Base-by-base conservation (phyloP, 2,329 filamentous ascomycete genomes). In the Colletotrichum sp. region DNA sequence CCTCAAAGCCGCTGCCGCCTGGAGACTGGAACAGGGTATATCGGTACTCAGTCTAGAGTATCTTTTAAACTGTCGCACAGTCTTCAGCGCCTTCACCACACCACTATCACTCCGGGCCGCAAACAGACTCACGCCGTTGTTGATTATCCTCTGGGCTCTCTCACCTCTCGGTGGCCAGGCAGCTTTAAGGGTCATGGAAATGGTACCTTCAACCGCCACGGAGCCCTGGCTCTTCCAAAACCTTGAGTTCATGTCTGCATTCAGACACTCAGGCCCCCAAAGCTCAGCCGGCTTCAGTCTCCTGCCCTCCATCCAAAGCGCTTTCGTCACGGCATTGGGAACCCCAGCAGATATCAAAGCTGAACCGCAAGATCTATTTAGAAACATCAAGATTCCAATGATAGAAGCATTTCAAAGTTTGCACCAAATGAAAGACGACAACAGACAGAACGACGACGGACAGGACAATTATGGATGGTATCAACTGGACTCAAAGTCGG, bases 101-200 rank as follows among this genome's bases (percentile, higher is more conserved):
- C 71, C 71, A 2, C 15, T 68, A 1, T 62, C 57, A 8, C 64
- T 73, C 3, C 64, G 71, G 4, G 26, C 36, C 7, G 16, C 16
- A 1, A 73, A 63, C 30, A n/a, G 52, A 18, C 24, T 73, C 3
- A 39, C 64, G n/a, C 71, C 71, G 2, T 18, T 55, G 15, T 57
- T 73, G 8, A 63, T 73, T 18, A 39, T 21, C 6, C 36, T 73
- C 8, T 73, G 71, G 71, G 71, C 64, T 8, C 15, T 73, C 9
- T 73, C 71, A 8, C 71, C 71, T 3, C 71, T 73, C 6, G 71
- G 71, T 15, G 71, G 71, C 4, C 64, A 73, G 21, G 71, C 71
- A 10, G 57, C 71, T 7, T 39, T 73, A 10, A 39, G 71, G 13
- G 34, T 68, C 28, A 73, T 73, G 71, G 59, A 59, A 5, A 52